A percentile compares a stretch with the other conserved stretches of the same genome.
phyloP scores from a whole-genome alignment of 148 eudicot genomes.

The Rhododendron williamsianum region DNA sequence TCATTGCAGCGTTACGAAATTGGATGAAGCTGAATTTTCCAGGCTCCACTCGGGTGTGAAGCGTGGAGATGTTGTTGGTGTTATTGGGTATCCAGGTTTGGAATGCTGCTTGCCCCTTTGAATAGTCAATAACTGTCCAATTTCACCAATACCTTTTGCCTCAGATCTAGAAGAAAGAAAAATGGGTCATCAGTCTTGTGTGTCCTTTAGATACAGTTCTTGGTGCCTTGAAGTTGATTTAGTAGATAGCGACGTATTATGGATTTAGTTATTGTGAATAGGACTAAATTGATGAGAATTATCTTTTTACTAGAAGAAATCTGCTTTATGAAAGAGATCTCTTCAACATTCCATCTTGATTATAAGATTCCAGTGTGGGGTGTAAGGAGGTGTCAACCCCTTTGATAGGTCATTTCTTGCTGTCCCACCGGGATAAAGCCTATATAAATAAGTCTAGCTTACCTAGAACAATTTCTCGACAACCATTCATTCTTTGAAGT shows the following conservation, averaged over 20 bases:
- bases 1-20: constrained; percentile 48
- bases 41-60: constrained; percentile 67
- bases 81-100: constrained; percentile 85
- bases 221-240: background rate
- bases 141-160: background rate
- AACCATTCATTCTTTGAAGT: background rate
- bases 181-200: background rate
- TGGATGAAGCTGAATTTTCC: constrained; percentile 68
- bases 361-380: background rate
- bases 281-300: background rate
- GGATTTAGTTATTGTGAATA: background rate
- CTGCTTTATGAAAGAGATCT: background rate
- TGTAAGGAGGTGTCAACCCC: background rate
- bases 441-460: background rate
- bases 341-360: background rate
- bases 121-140: background rate
- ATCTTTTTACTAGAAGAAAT: background rate
- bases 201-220: background rate
- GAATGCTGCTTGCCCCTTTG: background rate
- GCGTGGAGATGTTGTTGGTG: constrained; percentile 93
- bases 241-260: background rate
- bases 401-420: background rate
- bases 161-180: background rate
- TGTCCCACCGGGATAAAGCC: background rate
- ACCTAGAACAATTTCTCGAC: background rate